Evolutionary conservation across 768 basidiomycete species (phyloP), one percentile per base, ranked within the genome.

Genomic region (Bullera alba): DNA sequence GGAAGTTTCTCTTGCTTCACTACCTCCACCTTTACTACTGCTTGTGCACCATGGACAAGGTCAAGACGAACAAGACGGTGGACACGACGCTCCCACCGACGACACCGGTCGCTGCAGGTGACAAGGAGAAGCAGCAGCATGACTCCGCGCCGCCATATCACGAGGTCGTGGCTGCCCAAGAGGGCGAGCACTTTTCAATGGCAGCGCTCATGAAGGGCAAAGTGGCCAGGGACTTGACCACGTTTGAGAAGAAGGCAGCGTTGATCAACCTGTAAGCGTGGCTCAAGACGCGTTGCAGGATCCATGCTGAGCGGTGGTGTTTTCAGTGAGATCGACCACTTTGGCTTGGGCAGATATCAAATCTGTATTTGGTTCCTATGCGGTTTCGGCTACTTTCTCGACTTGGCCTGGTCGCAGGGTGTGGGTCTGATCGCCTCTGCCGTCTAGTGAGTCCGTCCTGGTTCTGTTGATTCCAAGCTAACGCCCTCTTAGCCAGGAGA

Each of bases 371-470:
- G 67, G 53, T 57, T 68, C 34, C 58, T 75, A 1, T 73, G 72
- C 49, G 74, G 72, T 4, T 71, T 73, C 25, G 74, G 74, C 0
- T 73, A 72, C 44, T 69, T 69, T 48, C 61, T 75, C 37, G 74
- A 74, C 47, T 56, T 75, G 2, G 52, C 56, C 19, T 75, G 66
- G 63, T 71, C 74, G 1, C 71, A 73, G 32, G 63, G 64, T 0
- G 65, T 67, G 37, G 71, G 73, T 29, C 49, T 74, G 21, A 60
- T 72, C 37, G 57, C 57, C 0, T 44, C 56, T 0, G 45, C 60
- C 0, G 53, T 69, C 19, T 0, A 51, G 61, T 48, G 26, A 46
- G 43, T 52, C 43, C 32, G 4, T 43, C 12, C 26, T 22, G 4
- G 21, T 19, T 17, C n/a, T 42, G 27, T 16, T 43, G 19, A 21